A percentile compares a stretch with the other conserved stretches of the same genome.
These are phyloP conservation scores for Ophiosphaerella herpotricha DNA, from an alignment of 2,329 filamentous ascomycete genomes.

Conservation along the genomic window DNA sequence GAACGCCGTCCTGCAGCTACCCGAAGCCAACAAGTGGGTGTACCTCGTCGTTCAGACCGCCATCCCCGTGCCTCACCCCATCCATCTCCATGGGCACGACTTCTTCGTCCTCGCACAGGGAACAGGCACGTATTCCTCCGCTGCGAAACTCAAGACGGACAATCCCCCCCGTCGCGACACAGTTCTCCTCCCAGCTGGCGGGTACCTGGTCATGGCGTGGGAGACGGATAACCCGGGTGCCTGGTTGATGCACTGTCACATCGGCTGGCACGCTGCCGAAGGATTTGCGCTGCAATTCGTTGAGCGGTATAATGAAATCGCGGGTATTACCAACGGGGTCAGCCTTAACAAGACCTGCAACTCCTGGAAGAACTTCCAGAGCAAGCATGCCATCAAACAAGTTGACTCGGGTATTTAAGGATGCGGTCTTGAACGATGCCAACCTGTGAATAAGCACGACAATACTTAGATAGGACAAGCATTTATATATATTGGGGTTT, in stretches of 20 bases:
- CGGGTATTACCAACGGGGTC: constrained; percentile 16
- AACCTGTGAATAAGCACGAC: too few species aligned
- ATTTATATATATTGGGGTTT: too few species aligned
- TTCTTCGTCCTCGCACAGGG: constrained; percentile 39
- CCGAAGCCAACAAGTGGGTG: constrained; percentile 39
- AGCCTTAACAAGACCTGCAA: constrained; percentile 1
- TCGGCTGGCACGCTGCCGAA: constrained; percentile 44
- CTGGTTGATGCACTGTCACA: constrained; percentile 47
- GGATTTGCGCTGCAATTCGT: constrained; percentile 43
- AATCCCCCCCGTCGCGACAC: constrained; percentile 43
- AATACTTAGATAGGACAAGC: too few species aligned
- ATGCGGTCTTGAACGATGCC: too few species aligned
- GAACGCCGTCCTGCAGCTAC: constrained; percentile 33
- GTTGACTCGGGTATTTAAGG: too few species aligned
- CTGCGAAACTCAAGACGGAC: constrained; percentile 21
- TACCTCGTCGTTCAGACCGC: constrained; percentile 49
- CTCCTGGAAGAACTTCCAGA: too few species aligned
- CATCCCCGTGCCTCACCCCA: constrained; percentile 40
- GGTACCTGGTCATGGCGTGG: constrained; percentile 42
- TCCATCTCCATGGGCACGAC: constrained; percentile 41
- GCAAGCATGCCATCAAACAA: too few species aligned
- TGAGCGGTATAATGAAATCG: constrained; percentile 35
- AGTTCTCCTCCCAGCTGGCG: constrained; percentile 34
- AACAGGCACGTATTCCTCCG: constrained; percentile 22
- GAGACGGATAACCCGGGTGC: constrained; percentile 44